Base-by-base conservation (phyloP, 306 rosid genomes). In the Pueraria montana region DNA sequence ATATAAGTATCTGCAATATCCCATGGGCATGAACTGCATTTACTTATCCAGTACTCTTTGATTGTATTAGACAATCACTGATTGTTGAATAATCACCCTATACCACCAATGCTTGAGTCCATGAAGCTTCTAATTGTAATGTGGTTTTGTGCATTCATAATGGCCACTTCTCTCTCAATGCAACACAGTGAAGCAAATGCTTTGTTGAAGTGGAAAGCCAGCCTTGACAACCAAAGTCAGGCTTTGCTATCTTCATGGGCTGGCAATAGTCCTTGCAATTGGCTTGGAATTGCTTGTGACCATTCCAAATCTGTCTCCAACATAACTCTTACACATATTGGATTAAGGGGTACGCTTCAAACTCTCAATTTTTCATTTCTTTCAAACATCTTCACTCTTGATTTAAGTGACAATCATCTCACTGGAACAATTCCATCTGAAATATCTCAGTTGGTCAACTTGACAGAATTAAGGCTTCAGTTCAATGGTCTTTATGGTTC, bases 191-290 rank as follows among this genome's bases (percentile, higher is more conserved):
- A 76, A 83, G 73, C 78, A 76, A 30, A 20, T 42, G 81, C 72
- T 40, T n/a, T 83, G 43, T 23, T 58, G 56, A 48, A 46, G 56
- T 83, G 86, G 86, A 83, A 68, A 77, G 32, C 73, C 8, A 58
- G 56, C 48, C 65, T 83, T 68, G 53, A 36, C 48, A 32, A 69
- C 20, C 36, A 48, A 46, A 83, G 79, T 17, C 70, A 63, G 6
- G 1, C n/a, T 14, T 76, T 45, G 20, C 72, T 83, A 20, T 83
- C 79, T 77, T 69, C 78, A 12, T 83, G 82, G 86, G 23, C 3
- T 14, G 56, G 73, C 16, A 56, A 50, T 0, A 48, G n/a, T 67
- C 20, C 78, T 18, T 76, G 78, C 86, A 32, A 45, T 20, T 83
- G 78, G 86, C 38, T 40, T 0, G 78, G 86, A 68, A 68, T 76